phyloP scores from a whole-genome alignment of 208 protist genomes.

The Trypanosoma grayi region DNA sequence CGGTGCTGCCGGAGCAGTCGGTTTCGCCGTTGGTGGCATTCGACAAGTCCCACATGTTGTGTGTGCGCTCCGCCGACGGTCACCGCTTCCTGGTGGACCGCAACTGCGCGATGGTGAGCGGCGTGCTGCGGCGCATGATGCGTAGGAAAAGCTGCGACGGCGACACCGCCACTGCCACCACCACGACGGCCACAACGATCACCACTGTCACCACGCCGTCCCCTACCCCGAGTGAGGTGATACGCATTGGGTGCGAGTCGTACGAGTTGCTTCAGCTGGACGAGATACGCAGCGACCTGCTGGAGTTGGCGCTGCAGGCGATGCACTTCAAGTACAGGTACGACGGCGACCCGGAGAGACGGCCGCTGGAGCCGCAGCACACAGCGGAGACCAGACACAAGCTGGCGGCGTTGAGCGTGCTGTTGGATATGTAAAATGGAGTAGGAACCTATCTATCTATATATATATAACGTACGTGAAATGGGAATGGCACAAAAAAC shows the following conservation, averaged over 20 bases:
- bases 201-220: no score
- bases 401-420: conserved; percentile 45
- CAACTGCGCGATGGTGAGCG: conserved; percentile 69
- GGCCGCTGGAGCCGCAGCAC: conserved; percentile 18
- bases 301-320: conserved; percentile 50
- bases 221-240: background rate
- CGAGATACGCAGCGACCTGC: conserved; percentile 33
- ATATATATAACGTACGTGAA: no score
- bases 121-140: conserved; percentile 25
- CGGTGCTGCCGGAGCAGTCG: conserved; percentile 5
- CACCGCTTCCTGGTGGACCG: conserved; percentile 61
- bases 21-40: conserved; percentile 21
- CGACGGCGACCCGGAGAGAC: conserved; percentile 64
- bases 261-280: conserved; percentile 58
- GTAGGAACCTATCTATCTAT: no score
- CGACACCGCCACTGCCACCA: background rate
- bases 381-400: conserved; percentile 17
- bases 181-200: background rate
- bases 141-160: background rate
- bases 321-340: conserved; percentile 73
- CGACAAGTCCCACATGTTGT: conserved; percentile 47
- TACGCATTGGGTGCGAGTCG: conserved; percentile 17
- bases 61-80: conserved; percentile 53
- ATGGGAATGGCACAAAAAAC: no score
- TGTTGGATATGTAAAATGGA: conserved; percentile 41